Evolutionary conservation across 345 rosid species (phyloP).

Genomic region (Cardamine chenopodiifolia): DNA sequence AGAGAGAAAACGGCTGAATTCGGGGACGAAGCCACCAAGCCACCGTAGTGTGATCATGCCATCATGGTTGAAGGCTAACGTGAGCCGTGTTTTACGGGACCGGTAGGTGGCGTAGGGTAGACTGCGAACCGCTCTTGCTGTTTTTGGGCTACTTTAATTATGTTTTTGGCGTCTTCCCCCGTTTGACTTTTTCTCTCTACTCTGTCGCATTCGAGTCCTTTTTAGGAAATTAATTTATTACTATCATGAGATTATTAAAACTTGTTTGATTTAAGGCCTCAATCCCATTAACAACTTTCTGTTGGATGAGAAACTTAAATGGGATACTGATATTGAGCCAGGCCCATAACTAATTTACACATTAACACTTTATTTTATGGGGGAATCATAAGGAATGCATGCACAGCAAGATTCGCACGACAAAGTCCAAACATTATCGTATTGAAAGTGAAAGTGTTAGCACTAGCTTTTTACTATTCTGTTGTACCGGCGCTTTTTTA

Average conservation of each 20-base stretch:
- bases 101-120: constrained; percentile 39
- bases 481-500: not conserved
- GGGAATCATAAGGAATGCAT: no score
- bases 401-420: not conserved
- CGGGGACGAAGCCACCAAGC: constrained; percentile 38
- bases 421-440: not conserved
- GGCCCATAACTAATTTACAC: not conserved
- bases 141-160: constrained; percentile 21
- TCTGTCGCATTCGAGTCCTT: not conserved
- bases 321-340: not conserved
- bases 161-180: constrained; percentile 13
- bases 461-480: constrained; percentile 25
- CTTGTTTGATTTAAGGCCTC: constrained; percentile 5
- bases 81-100: constrained; percentile 50
- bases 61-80: constrained; percentile 45
- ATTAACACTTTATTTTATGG: no score
- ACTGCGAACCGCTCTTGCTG: constrained; percentile 31
- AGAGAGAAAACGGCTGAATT: constrained; percentile 62
- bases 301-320: not conserved
- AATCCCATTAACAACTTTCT: not conserved
- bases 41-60: constrained; percentile 26
- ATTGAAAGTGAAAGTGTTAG: constrained; percentile 13
- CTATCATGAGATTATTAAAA: not conserved
- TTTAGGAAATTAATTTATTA: not conserved
- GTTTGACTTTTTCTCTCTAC: not conserved